Base-by-base conservation (phyloP, 2,329 filamentous ascomycete species). In the Hortaea werneckii region DNA sequence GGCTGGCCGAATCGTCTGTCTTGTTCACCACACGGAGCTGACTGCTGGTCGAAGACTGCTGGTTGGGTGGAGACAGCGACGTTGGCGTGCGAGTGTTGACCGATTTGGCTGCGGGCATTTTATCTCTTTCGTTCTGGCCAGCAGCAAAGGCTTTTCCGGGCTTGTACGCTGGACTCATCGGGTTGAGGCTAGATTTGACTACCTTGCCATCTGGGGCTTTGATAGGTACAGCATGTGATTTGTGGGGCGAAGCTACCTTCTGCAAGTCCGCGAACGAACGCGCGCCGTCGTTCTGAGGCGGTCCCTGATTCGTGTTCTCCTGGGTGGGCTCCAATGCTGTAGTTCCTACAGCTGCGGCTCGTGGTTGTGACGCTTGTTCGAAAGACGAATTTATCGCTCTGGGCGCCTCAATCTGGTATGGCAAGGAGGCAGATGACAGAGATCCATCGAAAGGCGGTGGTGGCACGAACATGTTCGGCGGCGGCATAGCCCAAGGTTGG, bases 131-230 rank as follows among this genome's bases (percentile, higher is more conserved):
- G 27, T 7, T 20, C 37, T 13, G 37, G 35, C 49, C 41, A 4
- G 47, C 34, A 4, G 47, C 34, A 3, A 49, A 9, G 9, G 47
- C 43, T 29, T 26, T 45, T 30, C 52, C 53, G 13, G 64, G 64
- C 49, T 61, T 62, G 56, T 66, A 66, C 28, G 55, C 60, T 28
- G 64, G 64, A 42, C 64, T 66, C 60, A 62, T 65, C 6, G 64
- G 64, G 44, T 66, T 65, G 45, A 66, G 54, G 13, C 40, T 52
- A 28, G 62, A 64, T 43, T 61, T 64, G 28, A 51, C 30, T 7
- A 48, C 38, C 48, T 56, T 61, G 9, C 45, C 41, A 29, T 58
- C 56, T 8, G 63, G 62, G 11, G 54, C 53, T 45, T 57, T 64
- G 54, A 65, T 64, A n/a, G 59, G 53, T 34, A 65, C 39, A 26